Evolutionary conservation across 768 basidiomycete species (phyloP).

Genomic region (Agrocybe chaxingu): DNA sequence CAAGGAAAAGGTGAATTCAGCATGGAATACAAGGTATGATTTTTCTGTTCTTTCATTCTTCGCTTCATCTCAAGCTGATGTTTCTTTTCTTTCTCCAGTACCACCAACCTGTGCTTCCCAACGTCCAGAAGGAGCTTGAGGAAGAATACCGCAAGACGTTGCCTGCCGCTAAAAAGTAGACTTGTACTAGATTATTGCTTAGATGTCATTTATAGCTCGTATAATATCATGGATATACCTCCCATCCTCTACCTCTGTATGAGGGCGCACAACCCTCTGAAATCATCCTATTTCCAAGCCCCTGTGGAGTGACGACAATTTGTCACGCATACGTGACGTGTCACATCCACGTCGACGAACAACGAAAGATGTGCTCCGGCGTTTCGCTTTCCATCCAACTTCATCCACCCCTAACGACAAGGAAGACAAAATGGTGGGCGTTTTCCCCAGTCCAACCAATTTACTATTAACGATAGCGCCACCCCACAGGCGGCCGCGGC

Average conservation of each 20-base stretch:
- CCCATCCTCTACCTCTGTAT: background rate
- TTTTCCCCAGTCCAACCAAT: background rate
- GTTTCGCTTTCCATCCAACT: background rate
- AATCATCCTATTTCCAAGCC: background rate
- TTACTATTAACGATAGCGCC: background rate
- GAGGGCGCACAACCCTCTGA: too few relatives aligned
- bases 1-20: constrained; percentile 95
- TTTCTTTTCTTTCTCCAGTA: constrained; percentile 22
- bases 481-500: constrained; percentile 42
- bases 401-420: background rate
- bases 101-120: constrained; percentile 84
- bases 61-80: constrained; percentile 1
- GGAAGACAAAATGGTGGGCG: constrained; percentile 11
- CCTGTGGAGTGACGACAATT: background rate
- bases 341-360: constrained; percentile 16
- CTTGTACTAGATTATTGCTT: constrained; percentile 3
- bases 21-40: constrained; percentile 72
- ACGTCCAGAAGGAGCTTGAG: constrained; percentile 85
- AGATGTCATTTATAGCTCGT: too few relatives aligned
- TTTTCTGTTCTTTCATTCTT: constrained; percentile 1
- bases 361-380: background rate
- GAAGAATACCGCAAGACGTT: constrained; percentile 82
- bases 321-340: constrained; percentile 3
- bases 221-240: background rate
- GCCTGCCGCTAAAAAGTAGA: constrained; percentile 68